Conservation (phyloP, 139 green algal genomes). For the Chara braunii region DNA sequence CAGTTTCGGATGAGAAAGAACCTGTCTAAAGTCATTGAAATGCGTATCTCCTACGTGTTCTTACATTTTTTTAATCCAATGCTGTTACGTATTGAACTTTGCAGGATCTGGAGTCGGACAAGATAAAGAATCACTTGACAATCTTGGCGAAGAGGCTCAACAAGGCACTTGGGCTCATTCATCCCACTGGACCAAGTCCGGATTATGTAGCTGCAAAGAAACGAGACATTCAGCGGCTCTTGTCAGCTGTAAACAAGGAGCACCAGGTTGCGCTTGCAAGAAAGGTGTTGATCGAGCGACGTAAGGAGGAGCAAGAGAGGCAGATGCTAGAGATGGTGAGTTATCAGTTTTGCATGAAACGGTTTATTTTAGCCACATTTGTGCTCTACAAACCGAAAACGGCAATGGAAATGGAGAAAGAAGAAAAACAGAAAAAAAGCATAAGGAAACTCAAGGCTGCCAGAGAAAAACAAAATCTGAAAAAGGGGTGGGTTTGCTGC, state of each 20-base stretch:
- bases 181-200: constrained; percentile 11
- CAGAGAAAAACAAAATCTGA: no score
- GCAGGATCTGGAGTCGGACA: constrained; percentile 58
- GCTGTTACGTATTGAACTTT: background rate
- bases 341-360: no score
- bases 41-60: no score
- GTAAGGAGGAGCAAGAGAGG: constrained; percentile 89
- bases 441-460: no score
- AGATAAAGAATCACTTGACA: constrained; percentile 53
- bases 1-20: no score
- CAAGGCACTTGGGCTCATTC: constrained; percentile 58
- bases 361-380: no score
- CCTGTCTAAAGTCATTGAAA: no score
- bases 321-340: constrained; percentile 57
- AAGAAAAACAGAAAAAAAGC: no score
- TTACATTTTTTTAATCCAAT: background rate
- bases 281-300: constrained; percentile 88
- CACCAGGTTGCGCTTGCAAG: constrained; percentile 67
- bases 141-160: constrained; percentile 59
- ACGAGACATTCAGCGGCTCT: constrained; percentile 40
- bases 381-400: no score
- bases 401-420: no score
- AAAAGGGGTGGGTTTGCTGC: no score
- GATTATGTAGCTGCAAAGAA: constrained; percentile 18
- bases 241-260: constrained; percentile 57